Evolutionary conservation across 2,329 filamentous ascomycete genomes (phyloP).

Genomic region (Hypocreales sp.): DNA sequence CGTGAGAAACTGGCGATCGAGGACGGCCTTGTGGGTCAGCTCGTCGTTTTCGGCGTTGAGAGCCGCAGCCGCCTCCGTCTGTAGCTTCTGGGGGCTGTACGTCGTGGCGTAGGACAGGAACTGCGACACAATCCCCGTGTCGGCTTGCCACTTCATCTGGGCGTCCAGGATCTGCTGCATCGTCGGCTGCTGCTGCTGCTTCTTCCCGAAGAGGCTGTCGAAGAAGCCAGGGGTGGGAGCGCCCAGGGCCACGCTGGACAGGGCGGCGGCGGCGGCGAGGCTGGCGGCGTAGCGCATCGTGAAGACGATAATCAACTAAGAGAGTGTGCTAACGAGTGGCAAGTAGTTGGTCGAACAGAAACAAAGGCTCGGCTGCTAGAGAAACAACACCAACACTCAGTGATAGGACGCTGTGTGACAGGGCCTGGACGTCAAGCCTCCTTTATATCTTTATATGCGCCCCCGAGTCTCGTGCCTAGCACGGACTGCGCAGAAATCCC

Average conservation of each 20-base stretch:
- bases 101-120: slow-evolving; percentile 5
- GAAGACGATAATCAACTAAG: too few species aligned
- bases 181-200: background rate
- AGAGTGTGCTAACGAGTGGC: too few species aligned
- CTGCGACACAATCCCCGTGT: slow-evolving; percentile 5
- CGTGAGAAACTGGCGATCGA: slow-evolving; percentile 3
- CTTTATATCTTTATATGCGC: too few species aligned
- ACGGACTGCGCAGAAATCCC: too few species aligned
- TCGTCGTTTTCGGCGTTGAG: slow-evolving; percentile 6
- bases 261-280: background rate
- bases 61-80: slow-evolving; percentile 1
- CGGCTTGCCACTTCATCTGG: slow-evolving; percentile 3
- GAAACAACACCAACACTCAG: too few species aligned
- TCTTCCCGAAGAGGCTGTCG: background rate
- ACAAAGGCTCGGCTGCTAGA: too few species aligned
- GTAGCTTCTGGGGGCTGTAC: slow-evolving; percentile 2
- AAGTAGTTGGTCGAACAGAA: too few species aligned
- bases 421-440: too few species aligned
- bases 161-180: slow-evolving; percentile 1
- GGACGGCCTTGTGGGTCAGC: slow-evolving; percentile 6
- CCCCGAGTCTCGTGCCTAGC: too few species aligned
- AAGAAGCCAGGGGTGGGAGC: background rate
- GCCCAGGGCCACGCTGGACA: background rate
- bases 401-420: too few species aligned
- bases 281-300: background rate